phyloP scores from a whole-genome alignment of 2,329 filamentous ascomycete species.

The Exophiala phaeomuriformis region DNA sequence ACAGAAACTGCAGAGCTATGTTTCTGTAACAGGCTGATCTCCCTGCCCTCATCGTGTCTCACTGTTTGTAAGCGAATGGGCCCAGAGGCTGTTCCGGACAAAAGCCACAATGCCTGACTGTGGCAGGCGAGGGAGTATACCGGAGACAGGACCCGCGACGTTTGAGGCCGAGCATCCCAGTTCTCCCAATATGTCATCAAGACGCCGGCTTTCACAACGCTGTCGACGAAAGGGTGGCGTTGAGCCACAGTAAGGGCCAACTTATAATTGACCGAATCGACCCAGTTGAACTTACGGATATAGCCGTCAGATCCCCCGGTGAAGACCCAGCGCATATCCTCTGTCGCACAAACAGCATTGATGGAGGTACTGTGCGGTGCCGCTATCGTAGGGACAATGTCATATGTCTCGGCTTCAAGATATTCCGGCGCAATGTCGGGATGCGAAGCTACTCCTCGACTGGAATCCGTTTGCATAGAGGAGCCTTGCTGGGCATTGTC shows the following conservation, averaged over 20 bases:
- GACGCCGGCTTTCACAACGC: conserved; percentile 89
- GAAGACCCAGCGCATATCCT: conserved; percentile 91
- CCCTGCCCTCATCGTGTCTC: conserved; percentile 87
- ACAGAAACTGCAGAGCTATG: conserved; percentile 92
- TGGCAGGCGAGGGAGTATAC: conserved; percentile 93
- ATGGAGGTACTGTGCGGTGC: conserved; percentile 93
- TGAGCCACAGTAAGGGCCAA: conserved; percentile 90
- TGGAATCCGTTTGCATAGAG: conserved; percentile 26
- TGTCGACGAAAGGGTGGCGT: conserved; percentile 93
- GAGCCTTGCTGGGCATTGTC: conserved; percentile 31
- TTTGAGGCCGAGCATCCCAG: conserved; percentile 57
- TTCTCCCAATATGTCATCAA: conserved; percentile 98
- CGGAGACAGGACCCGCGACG: conserved; percentile 49
- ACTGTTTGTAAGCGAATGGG: conserved; percentile 90
- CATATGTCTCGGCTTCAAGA: conserved; percentile 73
- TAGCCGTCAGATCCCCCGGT: conserved; percentile 92
- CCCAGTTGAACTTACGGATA: conserved; percentile 93
- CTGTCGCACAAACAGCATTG: conserved; percentile 84
- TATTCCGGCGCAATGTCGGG: conserved; percentile 65
- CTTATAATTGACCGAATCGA: conserved; percentile 90
- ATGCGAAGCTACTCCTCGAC: conserved; percentile 15
- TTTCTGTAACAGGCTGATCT: conserved; percentile 69
- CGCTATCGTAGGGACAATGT: conserved; percentile 94
- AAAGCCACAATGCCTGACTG: conserved; percentile 79
- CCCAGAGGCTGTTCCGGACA: conserved; percentile 84